phyloP scores from a whole-genome alignment of 176 grass and related monocot genomes.

The Avena eriantha region DNA sequence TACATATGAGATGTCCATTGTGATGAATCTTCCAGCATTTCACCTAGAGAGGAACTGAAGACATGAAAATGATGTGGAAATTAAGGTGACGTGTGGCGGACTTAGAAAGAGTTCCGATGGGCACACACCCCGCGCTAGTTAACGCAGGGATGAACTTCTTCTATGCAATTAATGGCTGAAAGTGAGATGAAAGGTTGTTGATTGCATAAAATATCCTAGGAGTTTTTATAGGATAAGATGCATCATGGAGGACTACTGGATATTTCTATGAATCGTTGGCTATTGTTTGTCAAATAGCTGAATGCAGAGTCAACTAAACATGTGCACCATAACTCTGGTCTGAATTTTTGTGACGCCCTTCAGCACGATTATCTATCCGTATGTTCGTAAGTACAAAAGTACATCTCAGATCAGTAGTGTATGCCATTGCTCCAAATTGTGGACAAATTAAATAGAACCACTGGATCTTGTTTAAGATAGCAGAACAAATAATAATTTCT shows the following conservation, averaged over 20 bases:
- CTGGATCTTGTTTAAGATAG: conserved; percentile 42
- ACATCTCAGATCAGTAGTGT: background rate
- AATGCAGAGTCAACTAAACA: conserved; percentile 1
- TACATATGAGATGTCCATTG: background rate
- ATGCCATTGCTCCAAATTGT: background rate
- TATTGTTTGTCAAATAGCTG: conserved; percentile 18
- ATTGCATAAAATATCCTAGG: conserved; percentile 21
- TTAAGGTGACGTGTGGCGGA: conserved; percentile 12
- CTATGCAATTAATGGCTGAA: conserved; percentile 29
- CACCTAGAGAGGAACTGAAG: background rate
- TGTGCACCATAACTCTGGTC: background rate
- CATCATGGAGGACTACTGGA: background rate
- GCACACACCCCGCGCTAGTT: conserved; percentile 20
- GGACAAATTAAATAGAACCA: conserved; percentile 38
- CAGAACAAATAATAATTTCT: background rate
- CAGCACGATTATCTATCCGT: background rate
- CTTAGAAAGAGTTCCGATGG: conserved; percentile 31
- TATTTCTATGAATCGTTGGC: background rate
- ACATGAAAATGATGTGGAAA: conserved; percentile 8
- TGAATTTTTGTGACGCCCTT: conserved; percentile 20
- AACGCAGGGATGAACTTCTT: conserved; percentile 29
- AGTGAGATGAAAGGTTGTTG: conserved; percentile 32
- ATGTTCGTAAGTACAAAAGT: background rate
- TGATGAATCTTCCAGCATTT: conserved; percentile 30
- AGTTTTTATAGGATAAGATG: conserved; percentile 21